These are phyloP conservation scores for Penicillium palitans DNA, from an alignment of 2,329 filamentous ascomycete species.

Conservation along the genomic window DNA sequence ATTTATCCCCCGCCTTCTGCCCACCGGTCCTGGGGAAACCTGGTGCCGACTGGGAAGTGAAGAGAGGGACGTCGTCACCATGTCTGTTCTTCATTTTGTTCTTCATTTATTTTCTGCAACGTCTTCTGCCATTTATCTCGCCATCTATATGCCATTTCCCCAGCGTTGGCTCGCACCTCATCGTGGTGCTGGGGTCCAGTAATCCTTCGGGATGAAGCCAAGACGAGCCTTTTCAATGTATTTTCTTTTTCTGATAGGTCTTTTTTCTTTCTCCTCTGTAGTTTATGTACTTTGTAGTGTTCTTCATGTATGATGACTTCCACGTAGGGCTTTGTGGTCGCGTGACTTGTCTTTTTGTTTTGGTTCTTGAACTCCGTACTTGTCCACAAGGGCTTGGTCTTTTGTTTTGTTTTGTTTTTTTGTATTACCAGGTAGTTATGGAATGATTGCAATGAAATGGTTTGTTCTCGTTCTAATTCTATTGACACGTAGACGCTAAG, in stretches of 20 bases:
- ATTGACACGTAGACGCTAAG: background rate
- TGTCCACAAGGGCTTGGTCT: background rate
- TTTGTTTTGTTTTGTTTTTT: background rate
- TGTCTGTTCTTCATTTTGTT: background rate
- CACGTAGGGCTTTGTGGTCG: background rate
- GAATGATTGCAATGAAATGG: background rate
- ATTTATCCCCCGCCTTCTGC: background rate
- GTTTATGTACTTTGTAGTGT: background rate
- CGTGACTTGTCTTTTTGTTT: background rate
- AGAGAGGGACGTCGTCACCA: background rate
- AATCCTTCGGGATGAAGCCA: constrained; percentile 14
- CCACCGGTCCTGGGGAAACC: background rate
- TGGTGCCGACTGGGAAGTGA: background rate
- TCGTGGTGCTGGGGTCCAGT: constrained; percentile 17
- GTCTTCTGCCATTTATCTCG: background rate
- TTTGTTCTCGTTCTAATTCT: constrained; percentile 1
- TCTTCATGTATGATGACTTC: background rate
- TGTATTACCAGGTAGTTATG: background rate
- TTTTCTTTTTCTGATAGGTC: background rate
- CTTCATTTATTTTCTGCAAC: no score
- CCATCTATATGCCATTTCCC: constrained; percentile 2
- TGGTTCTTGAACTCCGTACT: background rate
- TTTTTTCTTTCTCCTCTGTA: background rate
- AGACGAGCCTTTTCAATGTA: constrained; percentile 6
- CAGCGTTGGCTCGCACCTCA: constrained; percentile 15